A percentile compares a stretch with the other conserved stretches of the same genome.
Evolutionary conservation across 2,329 filamentous ascomycete genomes (phyloP).

Genomic region (Diaporthe aspalathi): DNA sequence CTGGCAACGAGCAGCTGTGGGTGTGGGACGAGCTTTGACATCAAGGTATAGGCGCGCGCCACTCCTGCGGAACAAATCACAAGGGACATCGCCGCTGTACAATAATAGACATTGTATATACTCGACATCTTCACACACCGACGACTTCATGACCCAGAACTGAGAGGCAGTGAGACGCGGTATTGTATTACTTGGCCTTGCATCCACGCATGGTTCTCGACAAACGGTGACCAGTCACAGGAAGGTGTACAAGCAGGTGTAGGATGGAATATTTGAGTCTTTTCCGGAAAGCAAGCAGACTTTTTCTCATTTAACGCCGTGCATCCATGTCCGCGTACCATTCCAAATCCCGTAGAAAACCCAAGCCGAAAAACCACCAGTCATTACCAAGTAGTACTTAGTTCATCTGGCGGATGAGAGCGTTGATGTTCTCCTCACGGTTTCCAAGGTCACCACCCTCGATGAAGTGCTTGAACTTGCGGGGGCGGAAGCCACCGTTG

Average conservation of each 20-base stretch:
- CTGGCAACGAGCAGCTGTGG: slow-evolving; percentile 93
- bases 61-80: not conserved
- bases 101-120: slow-evolving; percentile 9
- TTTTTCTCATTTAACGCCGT: slow-evolving; percentile 50
- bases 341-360: slow-evolving; percentile 44
- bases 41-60: slow-evolving; percentile 68
- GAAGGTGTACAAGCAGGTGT: slow-evolving; percentile 34
- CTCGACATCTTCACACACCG: slow-evolving; percentile 16
- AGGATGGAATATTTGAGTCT: slow-evolving; percentile 36
- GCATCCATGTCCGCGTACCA: slow-evolving; percentile 46
- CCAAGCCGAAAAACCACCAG: slow-evolving; percentile 43
- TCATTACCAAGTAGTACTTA: slow-evolving; percentile 59
- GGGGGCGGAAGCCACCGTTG: slow-evolving; percentile 91
- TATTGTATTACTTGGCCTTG: slow-evolving; percentile 34
- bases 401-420: slow-evolving; percentile 98
- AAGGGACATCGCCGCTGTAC: not conserved
- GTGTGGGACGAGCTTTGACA: slow-evolving; percentile 97
- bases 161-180: slow-evolving; percentile 29
- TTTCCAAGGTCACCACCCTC: slow-evolving; percentile 99
- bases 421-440: slow-evolving; percentile 98
- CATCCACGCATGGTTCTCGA: slow-evolving; percentile 30
- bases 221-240: slow-evolving; percentile 38
- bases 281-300: slow-evolving; percentile 39
- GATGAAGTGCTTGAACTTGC: slow-evolving; percentile 99
- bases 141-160: slow-evolving; percentile 24